These are phyloP conservation scores for Alternaria angustiovoidea DNA, from an alignment of 2,329 filamentous ascomycete species.

Conservation along the genomic window DNA sequence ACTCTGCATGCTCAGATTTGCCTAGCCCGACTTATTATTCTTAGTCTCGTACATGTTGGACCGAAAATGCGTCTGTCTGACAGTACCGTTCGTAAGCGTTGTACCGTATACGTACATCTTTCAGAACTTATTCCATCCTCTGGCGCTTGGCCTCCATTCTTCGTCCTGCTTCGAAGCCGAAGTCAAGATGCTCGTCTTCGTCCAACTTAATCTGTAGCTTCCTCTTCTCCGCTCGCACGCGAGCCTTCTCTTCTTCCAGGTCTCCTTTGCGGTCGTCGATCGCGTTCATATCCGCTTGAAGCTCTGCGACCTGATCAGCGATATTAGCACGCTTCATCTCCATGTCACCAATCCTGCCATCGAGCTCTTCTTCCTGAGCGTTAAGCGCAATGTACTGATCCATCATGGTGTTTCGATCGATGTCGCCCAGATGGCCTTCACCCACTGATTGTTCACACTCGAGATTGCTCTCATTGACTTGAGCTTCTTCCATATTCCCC, in stretches of 20 bases:
- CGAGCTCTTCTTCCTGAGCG: constrained; percentile 6
- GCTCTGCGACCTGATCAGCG: not conserved
- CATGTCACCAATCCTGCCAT: not conserved
- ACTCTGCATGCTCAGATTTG: not conserved
- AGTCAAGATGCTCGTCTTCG: constrained; percentile 7
- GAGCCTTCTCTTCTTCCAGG: not conserved
- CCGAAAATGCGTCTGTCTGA: no score
- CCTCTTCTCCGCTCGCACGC: not conserved
- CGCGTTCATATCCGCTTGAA: constrained; percentile 1
- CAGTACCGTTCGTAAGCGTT: not conserved
- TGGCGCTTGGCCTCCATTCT: constrained; percentile 9
- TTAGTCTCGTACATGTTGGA: not conserved
- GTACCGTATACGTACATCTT: not conserved
- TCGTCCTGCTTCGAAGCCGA: constrained; percentile 13
- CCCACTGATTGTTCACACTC: not conserved
- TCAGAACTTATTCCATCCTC: not conserved
- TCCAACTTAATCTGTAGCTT: not conserved
- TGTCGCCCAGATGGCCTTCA: not conserved
- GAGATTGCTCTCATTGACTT: not conserved
- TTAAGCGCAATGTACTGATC: constrained; percentile 9
- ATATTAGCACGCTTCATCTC: constrained; percentile 2
- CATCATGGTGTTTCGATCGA: not conserved
- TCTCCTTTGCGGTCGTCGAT: not conserved
- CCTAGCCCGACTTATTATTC: not conserved
- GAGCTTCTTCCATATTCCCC: not conserved